Conservation (phyloP, 2,329 filamentous ascomycete species). For the Dactylella cylindrospora region DNA sequence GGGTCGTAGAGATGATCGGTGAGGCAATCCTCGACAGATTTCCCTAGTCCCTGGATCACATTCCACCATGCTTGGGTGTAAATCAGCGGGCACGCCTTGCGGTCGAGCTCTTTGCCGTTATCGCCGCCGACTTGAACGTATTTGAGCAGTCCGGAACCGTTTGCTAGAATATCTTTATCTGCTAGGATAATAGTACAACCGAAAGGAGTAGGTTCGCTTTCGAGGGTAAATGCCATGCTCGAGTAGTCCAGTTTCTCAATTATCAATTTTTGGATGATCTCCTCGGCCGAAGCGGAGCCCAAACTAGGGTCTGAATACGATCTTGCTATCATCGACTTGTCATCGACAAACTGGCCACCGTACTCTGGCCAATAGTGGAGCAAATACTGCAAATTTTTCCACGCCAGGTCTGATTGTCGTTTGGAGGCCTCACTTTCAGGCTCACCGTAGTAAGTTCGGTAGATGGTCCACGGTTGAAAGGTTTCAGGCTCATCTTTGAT, state of each 20-base stretch:
- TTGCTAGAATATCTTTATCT: background rate
- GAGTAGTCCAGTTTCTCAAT: background rate
- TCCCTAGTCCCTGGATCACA: background rate
- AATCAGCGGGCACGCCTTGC: background rate
- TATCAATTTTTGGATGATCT: background rate
- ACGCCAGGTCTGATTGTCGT: background rate
- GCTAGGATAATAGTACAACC: background rate
- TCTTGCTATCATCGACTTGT: background rate
- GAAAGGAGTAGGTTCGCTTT: background rate
- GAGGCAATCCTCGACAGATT: background rate
- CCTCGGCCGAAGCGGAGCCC: background rate
- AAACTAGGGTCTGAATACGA: background rate
- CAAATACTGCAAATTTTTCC: background rate
- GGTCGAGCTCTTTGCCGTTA: background rate
- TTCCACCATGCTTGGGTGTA: slow-evolving; percentile 1
- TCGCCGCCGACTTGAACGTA: background rate
- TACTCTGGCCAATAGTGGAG: background rate
- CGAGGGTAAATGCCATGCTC: background rate
- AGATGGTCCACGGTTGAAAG: background rate
- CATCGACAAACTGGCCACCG: background rate
- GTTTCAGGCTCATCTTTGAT: background rate
- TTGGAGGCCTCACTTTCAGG: background rate
- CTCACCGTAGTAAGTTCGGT: slow-evolving; percentile 2
- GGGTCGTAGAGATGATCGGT: background rate
- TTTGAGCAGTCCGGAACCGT: background rate